Evolutionary conservation across 129 eudicot species (phyloP).

Genomic region (Logfia minima): DNA sequence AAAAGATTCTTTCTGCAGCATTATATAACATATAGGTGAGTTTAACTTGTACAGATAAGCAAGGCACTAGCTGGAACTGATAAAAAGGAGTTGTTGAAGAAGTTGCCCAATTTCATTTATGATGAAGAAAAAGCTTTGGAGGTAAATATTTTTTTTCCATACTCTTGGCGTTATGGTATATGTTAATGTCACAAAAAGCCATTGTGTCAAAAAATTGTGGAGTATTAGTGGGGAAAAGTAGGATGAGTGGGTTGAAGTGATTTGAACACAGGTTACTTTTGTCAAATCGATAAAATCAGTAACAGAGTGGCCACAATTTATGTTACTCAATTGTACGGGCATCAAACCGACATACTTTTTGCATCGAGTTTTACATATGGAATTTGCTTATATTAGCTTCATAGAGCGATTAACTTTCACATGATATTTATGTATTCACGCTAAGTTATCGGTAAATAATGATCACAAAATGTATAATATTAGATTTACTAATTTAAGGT

Average conservation of each 20-base stretch:
- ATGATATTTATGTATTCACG: not conserved
- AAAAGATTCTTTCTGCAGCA: not conserved
- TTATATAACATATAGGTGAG: not conserved
- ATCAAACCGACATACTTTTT: not conserved
- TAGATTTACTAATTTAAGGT: too few relatives aligned
- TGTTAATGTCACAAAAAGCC: not conserved
- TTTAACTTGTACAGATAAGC: conserved; percentile 58
- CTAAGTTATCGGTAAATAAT: too few relatives aligned
- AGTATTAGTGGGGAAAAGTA: not conserved
- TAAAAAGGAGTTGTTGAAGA: conserved; percentile 77
- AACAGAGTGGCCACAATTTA: not conserved
- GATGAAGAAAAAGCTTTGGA: conserved; percentile 95
- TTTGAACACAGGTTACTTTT: not conserved
- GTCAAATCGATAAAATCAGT: not conserved
- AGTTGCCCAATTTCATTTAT: conserved; percentile 80
- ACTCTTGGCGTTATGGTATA: not conserved
- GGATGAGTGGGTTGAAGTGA: not conserved
- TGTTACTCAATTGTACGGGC: not conserved
- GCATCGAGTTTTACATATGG: not conserved
- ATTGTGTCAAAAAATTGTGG: not conserved
- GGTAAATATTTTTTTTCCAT: conserved; percentile 37
- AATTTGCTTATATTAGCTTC: not conserved
- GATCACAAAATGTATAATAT: too few relatives aligned
- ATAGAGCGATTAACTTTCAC: not conserved
- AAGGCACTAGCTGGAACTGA: conserved; percentile 80